Evolutionary conservation across 441 rosid species (phyloP), one percentile per base, ranked within the genome.

Genomic region (Melastoma candidum): DNA sequence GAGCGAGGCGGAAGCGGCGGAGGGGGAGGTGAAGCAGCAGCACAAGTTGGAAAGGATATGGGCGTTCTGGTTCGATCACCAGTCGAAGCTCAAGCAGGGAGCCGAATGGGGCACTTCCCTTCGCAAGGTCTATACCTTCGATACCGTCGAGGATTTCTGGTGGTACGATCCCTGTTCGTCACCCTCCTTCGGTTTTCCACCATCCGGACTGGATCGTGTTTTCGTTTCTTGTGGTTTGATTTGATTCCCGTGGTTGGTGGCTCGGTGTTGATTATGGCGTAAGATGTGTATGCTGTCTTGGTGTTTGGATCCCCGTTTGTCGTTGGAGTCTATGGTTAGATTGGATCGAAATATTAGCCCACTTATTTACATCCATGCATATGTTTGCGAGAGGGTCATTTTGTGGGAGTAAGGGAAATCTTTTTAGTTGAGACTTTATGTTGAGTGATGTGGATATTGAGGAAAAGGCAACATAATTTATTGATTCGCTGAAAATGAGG

Each of bases 111-210:
- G 95, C 26, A 52, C 80, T 46, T 64, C 86, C 53, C 84, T 87
- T 29, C 86, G 87, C 49, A 83, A 79, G 54, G 80, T 75, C 65
- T 84, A 71, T 64, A 78, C 96, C 47, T 87, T 90, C 60, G 93
- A 84, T 52, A 83, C 95, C 68, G 93, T 90, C 57, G 95, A 90
- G 70, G 97, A 87, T 52, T 90, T 90, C 75, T 90, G 96, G 97
- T 59, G 92, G 97, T 87, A 74, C 39, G n/a, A 11, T 3, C 11
- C 50, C 36, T 11, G 22, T 56, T n/a, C 1, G 13, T 24, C 26
- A n/a, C 17, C 26, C 41, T 17, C 6, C 0, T 24, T 44, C 44
- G 14, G 47, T 39, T n/a, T 44, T 43, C 6, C 3, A 22, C 13
- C 4, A 12, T 12, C 14, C 24, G 24, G 2, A 36, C 9, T 26